phyloP scores from a whole-genome alignment of 2,329 filamentous ascomycete genomes.

The Xylaria sp. region DNA sequence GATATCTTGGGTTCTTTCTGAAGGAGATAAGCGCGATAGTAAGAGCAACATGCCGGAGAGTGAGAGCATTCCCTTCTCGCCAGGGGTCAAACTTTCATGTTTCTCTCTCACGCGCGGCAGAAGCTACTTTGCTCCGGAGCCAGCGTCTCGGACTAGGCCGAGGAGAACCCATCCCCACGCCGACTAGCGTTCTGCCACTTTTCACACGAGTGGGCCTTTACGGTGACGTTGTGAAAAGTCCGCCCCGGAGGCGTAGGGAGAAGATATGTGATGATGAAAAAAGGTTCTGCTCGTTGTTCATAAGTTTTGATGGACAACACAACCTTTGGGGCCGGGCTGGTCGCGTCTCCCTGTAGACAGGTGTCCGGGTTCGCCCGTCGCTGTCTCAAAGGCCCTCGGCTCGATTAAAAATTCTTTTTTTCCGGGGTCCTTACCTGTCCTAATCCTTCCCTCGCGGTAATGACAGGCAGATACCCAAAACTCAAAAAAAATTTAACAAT shows the following conservation, averaged over 20 bases:
- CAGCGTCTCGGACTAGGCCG: constrained; percentile 67
- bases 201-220: constrained; percentile 21
- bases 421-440: constrained; percentile 33
- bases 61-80: constrained; percentile 19
- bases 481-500: constrained; percentile 14
- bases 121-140: constrained; percentile 66
- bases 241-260: constrained; percentile 45
- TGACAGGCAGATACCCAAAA: constrained; percentile 32
- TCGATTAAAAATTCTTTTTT: constrained; percentile 45
- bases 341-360: constrained; percentile 58
- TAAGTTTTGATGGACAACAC: background rate
- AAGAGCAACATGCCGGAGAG: constrained; percentile 54
- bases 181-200: constrained; percentile 45
- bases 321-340: constrained; percentile 57
- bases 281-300: constrained; percentile 35
- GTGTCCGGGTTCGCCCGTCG: constrained; percentile 41
- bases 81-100: constrained; percentile 11
- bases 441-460: constrained; percentile 27
- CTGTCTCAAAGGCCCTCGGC: constrained; percentile 52
- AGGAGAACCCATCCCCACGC: constrained; percentile 54
- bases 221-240: constrained; percentile 30
- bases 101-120: constrained; percentile 47
- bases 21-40: constrained; percentile 69
- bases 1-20: constrained; percentile 59
- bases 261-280: constrained; percentile 42